Evolutionary conservation across 305 asterid species (phyloP).

Genomic region (Fraxinus greggii): DNA sequence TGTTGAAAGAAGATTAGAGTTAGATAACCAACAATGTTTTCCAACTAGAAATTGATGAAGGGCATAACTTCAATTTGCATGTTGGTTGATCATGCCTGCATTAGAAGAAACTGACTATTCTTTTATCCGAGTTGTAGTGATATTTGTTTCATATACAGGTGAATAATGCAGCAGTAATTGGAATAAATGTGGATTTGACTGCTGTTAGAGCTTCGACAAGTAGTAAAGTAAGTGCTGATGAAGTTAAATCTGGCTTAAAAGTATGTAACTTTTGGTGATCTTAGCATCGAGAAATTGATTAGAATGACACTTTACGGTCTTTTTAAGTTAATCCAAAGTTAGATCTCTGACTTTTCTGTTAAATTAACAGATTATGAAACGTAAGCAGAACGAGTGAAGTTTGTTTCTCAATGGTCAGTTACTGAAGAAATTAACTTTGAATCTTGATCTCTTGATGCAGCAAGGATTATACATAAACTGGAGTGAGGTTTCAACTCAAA

Average conservation of each 20-base stretch:
- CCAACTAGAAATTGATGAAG: not conserved
- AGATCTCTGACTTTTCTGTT: not conserved
- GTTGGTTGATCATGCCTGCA: not conserved
- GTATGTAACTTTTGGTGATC: not conserved
- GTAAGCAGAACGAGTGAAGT: not conserved
- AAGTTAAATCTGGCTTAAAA: not conserved
- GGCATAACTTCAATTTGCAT: not conserved
- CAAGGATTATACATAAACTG: slow-evolving; percentile 16
- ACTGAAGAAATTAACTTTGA: not conserved
- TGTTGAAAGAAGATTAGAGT: not conserved
- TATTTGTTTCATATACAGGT: slow-evolving; percentile 15
- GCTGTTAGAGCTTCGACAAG: not conserved
- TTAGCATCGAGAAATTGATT: not conserved
- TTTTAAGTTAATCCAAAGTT: not conserved
- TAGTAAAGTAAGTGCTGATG: not conserved
- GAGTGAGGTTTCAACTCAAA: slow-evolving; percentile 29
- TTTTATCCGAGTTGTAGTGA: not conserved
- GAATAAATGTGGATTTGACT: slow-evolving; percentile 11
- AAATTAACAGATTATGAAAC: not conserved
- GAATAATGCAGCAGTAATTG: slow-evolving; percentile 25
- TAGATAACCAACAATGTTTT: not conserved
- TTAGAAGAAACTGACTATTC: not conserved
- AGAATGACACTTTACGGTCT: not conserved
- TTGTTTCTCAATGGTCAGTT: not conserved
- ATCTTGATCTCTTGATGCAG: slow-evolving; percentile 9